Evolutionary conservation across 306 rosid species (phyloP).

Genomic region (Vigna mungo): DNA sequence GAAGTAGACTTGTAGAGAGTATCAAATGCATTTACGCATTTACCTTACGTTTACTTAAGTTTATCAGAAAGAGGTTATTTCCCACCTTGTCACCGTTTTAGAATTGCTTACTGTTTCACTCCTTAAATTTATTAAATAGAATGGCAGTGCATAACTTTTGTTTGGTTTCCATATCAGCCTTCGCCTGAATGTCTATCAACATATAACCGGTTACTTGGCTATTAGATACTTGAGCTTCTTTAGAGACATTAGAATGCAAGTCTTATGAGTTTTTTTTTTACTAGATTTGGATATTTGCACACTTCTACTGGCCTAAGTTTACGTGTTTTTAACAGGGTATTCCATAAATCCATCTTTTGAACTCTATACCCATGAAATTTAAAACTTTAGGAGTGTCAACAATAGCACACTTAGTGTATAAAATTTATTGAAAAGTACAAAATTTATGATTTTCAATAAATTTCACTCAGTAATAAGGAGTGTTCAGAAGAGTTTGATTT

Average conservation of each 20-base stretch:
- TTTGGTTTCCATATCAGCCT: not conserved
- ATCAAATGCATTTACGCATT: not conserved
- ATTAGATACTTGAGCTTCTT: not conserved
- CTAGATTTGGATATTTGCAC: constrained; percentile 4
- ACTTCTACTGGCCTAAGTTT: not conserved
- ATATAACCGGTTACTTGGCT: not conserved
- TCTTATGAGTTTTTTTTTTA: not conserved
- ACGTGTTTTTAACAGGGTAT: not conserved
- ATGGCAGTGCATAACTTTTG: not conserved
- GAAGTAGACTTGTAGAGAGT: not conserved
- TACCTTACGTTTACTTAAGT: not conserved
- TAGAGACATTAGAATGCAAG: not conserved
- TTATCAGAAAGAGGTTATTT: not conserved
- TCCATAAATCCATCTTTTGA: not conserved
- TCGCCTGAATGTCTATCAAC: not conserved
- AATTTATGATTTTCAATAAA: no score
- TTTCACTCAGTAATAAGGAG: no score
- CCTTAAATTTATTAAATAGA: not conserved
- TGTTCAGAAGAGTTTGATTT: no score
- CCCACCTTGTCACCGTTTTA: not conserved
- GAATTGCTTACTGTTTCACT: not conserved
- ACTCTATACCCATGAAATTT: not conserved
- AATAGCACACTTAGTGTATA: no score
- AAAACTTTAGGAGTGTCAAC: no score
- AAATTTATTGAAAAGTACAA: no score